phyloP scores from a whole-genome alignment of 2,329 filamentous ascomycete genomes.

The Alternaria ventricosa region DNA sequence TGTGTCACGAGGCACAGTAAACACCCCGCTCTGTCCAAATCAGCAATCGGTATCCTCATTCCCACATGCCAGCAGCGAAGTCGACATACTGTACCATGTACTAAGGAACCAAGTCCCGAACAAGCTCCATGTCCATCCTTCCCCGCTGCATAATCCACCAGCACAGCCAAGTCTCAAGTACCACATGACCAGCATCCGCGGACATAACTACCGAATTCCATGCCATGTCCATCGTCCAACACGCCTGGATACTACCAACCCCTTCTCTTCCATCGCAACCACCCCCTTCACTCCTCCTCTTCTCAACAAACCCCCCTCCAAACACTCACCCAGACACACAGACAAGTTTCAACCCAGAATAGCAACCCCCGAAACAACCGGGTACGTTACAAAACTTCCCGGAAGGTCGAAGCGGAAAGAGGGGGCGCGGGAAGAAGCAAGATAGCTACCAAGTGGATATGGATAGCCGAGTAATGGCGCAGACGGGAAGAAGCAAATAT shows the following conservation, averaged over 20 bases:
- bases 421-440: background rate
- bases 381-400: fast-evolving
- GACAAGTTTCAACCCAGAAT: background rate
- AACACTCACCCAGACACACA: background rate
- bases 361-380: background rate
- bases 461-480: background rate
- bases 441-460: background rate
- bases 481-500: background rate
- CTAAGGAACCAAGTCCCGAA: background rate
- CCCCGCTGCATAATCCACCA: background rate
- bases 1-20: background rate
- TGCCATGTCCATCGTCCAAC: background rate
- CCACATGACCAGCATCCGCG: background rate
- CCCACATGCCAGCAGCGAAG: background rate
- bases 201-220: background rate
- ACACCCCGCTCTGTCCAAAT: background rate
- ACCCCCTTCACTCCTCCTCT: too few species aligned
- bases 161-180: background rate
- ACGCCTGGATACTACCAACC: background rate
- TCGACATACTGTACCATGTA: background rate
- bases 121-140: background rate
- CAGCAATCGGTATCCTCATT: background rate
- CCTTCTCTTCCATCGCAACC: too few species aligned
- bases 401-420: background rate
- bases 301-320: background rate